Evolutionary conservation across 2,329 filamentous ascomycete species (phyloP), one percentile per base, ranked within the genome.

Genomic region (Cylindrodendrum hubeiense): DNA sequence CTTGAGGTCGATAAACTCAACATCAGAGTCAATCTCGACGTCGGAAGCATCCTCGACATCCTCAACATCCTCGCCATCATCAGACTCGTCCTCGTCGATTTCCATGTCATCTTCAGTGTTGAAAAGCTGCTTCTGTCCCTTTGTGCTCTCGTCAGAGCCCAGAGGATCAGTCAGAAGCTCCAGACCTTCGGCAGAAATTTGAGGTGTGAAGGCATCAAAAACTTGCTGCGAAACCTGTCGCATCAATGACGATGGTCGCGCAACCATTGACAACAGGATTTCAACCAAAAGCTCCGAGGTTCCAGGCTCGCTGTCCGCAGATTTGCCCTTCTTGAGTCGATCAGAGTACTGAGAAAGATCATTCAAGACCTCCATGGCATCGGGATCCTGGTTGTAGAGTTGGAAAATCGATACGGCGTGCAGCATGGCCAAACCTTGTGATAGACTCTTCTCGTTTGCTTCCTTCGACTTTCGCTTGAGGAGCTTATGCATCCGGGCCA

Each of bases 101-200:
- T 86, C 83, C 68, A 87, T 86, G 55, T 87, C 89, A 5, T 90
- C 89, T 10, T 89, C 88, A 19, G 89, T 87, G 69, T 90, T 89
- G 79, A 98, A 99, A 19, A 99, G 85, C 68, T 95, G 91, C 74
- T 94, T 90, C 73, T 97, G 94, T 0, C 96, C 96, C 71, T 91
- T 90, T 37, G 92, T 83, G 73, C 88, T 97, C 79, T 98, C 96
- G 62, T 92, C 91, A 1, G 92, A 91, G 56, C 89, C 85, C 15
- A 99, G 83, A 3, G 97, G 90, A 67, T 93, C 88, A 0, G 84
- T 84, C 39, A 89, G 80, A 19, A 88, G 82, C 63, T 91, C 87
- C 59, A 98, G 80, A 0, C 93, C 93, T 60, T 91, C 88, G 5
- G 86, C 83, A 1, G 91, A 94, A 65, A 98, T 87, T 59, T 93